These are phyloP conservation scores for Penicillium flavigenum DNA, from an alignment of 495 filamentous ascomycete genomes.

Conservation along the genomic window DNA sequence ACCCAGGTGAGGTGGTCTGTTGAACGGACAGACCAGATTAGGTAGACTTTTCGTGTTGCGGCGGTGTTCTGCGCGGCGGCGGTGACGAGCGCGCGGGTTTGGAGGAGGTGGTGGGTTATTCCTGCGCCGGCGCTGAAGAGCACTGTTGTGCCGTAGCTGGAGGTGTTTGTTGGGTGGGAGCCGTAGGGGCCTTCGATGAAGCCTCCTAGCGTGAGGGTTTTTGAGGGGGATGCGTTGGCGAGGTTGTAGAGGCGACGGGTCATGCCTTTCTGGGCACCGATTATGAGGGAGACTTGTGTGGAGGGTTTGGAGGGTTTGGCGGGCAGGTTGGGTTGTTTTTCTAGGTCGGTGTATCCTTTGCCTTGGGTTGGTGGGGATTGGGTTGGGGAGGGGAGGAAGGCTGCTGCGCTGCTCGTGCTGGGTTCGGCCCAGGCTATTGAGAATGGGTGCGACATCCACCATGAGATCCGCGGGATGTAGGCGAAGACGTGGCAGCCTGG, in stretches of 20 bases:
- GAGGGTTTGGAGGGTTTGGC: slow-evolving; percentile 41
- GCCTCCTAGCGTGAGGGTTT: slow-evolving; percentile 58
- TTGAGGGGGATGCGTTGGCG: slow-evolving; percentile 58
- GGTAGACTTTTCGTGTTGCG: slow-evolving; percentile 73
- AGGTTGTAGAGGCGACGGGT: slow-evolving; percentile 72
- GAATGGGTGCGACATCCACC: slow-evolving; percentile 66
- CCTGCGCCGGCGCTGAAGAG: slow-evolving; percentile 86
- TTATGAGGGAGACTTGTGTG: slow-evolving; percentile 68
- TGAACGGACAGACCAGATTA: slow-evolving; percentile 88
- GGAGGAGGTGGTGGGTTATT: slow-evolving; percentile 82
- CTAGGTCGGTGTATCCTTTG: slow-evolving; percentile 24
- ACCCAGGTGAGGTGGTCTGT: slow-evolving; percentile 93
- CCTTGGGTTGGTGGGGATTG: background rate
- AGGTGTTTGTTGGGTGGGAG: slow-evolving; percentile 58
- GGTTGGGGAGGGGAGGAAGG: background rate
- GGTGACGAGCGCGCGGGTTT: slow-evolving; percentile 70
- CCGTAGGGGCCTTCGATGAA: slow-evolving; percentile 85
- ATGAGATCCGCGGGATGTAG: slow-evolving; percentile 73
- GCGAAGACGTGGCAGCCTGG: slow-evolving; percentile 80
- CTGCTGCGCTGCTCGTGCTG: slow-evolving; percentile 26
- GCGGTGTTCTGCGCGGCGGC: slow-evolving; percentile 67
- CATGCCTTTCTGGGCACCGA: slow-evolving; percentile 78
- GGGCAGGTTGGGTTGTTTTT: slow-evolving; percentile 41
- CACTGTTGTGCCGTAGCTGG: slow-evolving; percentile 82
- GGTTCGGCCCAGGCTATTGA: slow-evolving; percentile 57